Conservation (phyloP, 768 basidiomycete species). For the Hygrocybe punicea region DNA sequence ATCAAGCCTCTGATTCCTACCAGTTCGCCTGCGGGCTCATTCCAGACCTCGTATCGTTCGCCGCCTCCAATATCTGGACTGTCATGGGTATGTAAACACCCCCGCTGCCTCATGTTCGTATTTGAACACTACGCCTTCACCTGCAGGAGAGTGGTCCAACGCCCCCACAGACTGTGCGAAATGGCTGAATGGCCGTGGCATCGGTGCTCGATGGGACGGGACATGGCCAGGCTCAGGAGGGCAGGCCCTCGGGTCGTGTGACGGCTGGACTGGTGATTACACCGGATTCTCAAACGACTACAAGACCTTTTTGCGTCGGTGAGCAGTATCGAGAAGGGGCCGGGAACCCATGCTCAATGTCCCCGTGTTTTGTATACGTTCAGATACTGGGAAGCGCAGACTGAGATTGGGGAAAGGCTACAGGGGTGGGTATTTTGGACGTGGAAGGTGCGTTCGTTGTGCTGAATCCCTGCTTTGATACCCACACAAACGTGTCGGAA, state of each 20-base stretch:
- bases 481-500: background rate
- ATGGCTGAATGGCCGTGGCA: conserved; percentile 77
- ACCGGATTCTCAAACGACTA: conserved; percentile 59
- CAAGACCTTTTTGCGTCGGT: conserved; percentile 60
- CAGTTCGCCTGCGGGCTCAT: conserved; percentile 56
- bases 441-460: conserved; percentile 56
- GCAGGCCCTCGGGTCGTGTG: conserved; percentile 57
- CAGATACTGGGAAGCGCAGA: conserved; percentile 80
- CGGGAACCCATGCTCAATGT: background rate
- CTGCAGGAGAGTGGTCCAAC: conserved; percentile 78
- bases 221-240: conserved; percentile 39
- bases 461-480: too few species aligned
- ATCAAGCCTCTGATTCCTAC: background rate
- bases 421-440: conserved; percentile 77
- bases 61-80: conserved; percentile 62
- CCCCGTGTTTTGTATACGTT: background rate
- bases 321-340: too few species aligned
- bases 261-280: conserved; percentile 58
- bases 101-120: conserved; percentile 62
- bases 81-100: conserved; percentile 77
- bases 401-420: conserved; percentile 65
- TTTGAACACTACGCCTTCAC: conserved; percentile 54
- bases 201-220: conserved; percentile 69
- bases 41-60: conserved; percentile 43
- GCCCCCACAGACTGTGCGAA: conserved; percentile 70